Base-by-base conservation (phyloP, 1,139 yeast genomes). In the Kurtzmaniella quercitrusa region DNA sequence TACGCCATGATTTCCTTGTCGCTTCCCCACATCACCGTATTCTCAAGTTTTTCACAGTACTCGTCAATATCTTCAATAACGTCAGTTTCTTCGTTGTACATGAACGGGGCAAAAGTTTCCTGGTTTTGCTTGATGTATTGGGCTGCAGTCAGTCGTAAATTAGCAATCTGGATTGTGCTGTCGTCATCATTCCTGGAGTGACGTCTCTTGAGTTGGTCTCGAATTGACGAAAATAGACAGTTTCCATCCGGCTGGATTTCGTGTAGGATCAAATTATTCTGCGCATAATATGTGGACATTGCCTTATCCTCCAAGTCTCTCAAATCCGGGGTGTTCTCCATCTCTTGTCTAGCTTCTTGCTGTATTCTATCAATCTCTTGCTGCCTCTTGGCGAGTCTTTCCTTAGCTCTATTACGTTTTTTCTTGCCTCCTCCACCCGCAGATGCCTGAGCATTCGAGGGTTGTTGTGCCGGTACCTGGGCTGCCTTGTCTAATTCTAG, bases 21-120 rank as follows among this genome's bases (percentile, higher is more conserved):
- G 4, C 96, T 94, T 24, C 98, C 98, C 98, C 98, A 93, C 73
- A 88, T 79, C 0, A 95, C 82, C 0, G 96, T 88, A 14, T 66
- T 67, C 44, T 76, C 85, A 45, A 93, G 73, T 51, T 83, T 84
- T 1, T 68, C 62, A 8, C 89, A 75, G 60, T 93, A 93, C n/a
- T 77, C 78, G 34, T 77, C 83, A 23, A 91, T 64, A 49, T 86
- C 86, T 38, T 75, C 70, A 50, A 85, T 53, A 12, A 77, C 68
- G 69, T 81, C 73, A 0, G 88, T 84, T 18, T 65, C 68, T 53
- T 89, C 96, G 57, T 88, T 95, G 57, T 88, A 82, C 52, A 93
- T 63, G 57, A 85, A 93, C 4, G 98, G 97, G 9, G 77, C 66
- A 57, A 82, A 93, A 41, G 85, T 85, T 51, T 86, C 84, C 9